A percentile compares a stretch with the other conserved stretches of the same genome.
Conservation (phyloP, 768 basidiomycete species). For the Mycena haematopus region DNA sequence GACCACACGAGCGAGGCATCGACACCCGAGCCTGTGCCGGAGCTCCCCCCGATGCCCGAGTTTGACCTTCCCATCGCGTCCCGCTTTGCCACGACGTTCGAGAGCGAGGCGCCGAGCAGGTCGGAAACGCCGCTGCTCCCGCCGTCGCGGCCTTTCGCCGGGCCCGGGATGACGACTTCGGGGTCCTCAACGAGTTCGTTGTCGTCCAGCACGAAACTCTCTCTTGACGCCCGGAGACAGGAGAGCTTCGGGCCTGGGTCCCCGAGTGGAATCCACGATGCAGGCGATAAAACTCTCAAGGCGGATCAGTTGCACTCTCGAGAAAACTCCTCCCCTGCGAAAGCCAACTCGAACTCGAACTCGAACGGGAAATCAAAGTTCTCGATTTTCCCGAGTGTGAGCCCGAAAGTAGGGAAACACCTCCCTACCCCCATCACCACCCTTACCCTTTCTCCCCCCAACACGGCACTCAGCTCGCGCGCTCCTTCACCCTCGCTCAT, state of each 20-base stretch:
- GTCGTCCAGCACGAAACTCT: constrained; percentile 24
- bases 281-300: no score
- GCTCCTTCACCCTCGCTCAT: constrained; percentile 27
- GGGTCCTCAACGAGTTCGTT: constrained; percentile 18
- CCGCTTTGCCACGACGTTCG: constrained; percentile 49
- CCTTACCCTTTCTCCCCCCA: constrained; percentile 10
- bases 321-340: constrained; percentile 2
- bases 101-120: constrained; percentile 6
- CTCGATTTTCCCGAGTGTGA: not conserved
- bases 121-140: constrained; percentile 24
- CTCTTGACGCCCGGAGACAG: constrained; percentile 24
- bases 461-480: constrained; percentile 18
- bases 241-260: constrained; percentile 19
- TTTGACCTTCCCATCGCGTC: constrained; percentile 54
- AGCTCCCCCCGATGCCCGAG: constrained; percentile 35
- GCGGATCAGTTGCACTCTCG: not conserved
- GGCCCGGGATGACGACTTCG: not conserved
- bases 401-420: not conserved
- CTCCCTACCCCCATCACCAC: constrained; percentile 21
- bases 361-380: constrained; percentile 18
- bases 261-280: not conserved
- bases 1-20: not conserved
- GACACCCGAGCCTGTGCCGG: constrained; percentile 33
- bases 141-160: constrained; percentile 21
- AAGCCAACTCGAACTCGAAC: not conserved